These are phyloP conservation scores for Boletus rubescentipes DNA, from an alignment of 768 basidiomycete genomes.

Conservation along the genomic window DNA sequence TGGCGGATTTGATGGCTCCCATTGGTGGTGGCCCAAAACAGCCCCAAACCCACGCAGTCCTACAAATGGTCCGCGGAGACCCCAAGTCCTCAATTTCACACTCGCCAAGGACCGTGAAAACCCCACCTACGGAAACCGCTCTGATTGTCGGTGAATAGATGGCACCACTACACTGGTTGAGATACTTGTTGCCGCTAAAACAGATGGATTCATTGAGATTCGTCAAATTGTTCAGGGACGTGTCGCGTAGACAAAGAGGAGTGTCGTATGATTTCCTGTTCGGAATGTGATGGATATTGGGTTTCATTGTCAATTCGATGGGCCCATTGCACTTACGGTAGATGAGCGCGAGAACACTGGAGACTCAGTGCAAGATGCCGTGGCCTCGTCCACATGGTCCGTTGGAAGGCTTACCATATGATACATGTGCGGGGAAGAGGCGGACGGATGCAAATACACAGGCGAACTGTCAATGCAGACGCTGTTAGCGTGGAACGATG, in stretches of 20 bases:
- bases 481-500: constrained; percentile 7
- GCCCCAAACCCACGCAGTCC: constrained; percentile 15
- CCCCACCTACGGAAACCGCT: background rate
- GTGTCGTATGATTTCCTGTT: background rate
- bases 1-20: constrained; percentile 19
- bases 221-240: constrained; percentile 5
- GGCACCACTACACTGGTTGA: background rate
- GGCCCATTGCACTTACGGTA: background rate
- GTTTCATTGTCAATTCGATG: background rate
- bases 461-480: background rate
- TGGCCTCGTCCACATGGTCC: background rate
- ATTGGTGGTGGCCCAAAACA: constrained; percentile 12
- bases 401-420: background rate
- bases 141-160: constrained; percentile 9
- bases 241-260: constrained; percentile 11
- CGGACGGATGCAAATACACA: background rate
- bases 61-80: constrained; percentile 27
- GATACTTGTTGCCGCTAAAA: background rate
- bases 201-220: background rate
- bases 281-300: background rate
- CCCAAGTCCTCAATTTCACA: constrained; percentile 5
- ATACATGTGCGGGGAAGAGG: constrained; percentile 8
- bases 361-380: background rate
- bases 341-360: constrained; percentile 11
- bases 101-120: constrained; percentile 5